phyloP scores from a whole-genome alignment of 768 basidiomycete genomes.

The Boletus pseudopeckii region DNA sequence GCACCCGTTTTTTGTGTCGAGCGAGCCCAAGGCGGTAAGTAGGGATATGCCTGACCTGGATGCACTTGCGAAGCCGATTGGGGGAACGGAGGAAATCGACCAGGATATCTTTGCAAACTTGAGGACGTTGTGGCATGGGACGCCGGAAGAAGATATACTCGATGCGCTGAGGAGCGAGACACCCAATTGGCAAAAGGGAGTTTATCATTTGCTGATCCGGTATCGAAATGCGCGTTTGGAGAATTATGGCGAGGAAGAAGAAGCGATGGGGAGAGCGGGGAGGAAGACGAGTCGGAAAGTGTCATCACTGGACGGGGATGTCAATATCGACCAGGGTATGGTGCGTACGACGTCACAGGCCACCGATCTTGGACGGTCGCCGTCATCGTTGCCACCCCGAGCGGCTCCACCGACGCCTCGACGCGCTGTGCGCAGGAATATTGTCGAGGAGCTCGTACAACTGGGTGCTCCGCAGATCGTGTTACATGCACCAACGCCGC shows the following conservation, averaged over 20 bases:
- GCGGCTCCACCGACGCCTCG: conserved; percentile 61
- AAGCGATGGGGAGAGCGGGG: conserved; percentile 33
- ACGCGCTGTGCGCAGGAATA: conserved; percentile 40
- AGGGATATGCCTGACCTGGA: conserved; percentile 56
- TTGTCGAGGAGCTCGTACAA: conserved; percentile 16
- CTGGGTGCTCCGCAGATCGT: conserved; percentile 23
- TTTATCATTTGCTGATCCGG: conserved; percentile 85
- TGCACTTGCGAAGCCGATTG: conserved; percentile 67
- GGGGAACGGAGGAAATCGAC: conserved; percentile 66
- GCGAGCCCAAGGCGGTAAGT: conserved; percentile 42
- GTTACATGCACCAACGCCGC: conserved; percentile 26
- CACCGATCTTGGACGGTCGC: conserved; percentile 28
- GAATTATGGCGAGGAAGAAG: conserved; percentile 71
- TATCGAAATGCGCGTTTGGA: conserved; percentile 77
- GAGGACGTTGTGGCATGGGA: conserved; percentile 86
- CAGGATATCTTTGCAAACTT: conserved; percentile 87
- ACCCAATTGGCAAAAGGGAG: conserved; percentile 92
- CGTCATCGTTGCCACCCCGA: conserved; percentile 47
- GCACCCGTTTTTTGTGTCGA: conserved; percentile 75
- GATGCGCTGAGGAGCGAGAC: conserved; percentile 60
- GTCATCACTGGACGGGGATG: conserved; percentile 26
- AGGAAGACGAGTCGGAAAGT: conserved; percentile 37
- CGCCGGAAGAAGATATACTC: conserved; percentile 69
- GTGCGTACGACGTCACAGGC: conserved; percentile 25
- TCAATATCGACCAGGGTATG: conserved; percentile 19